Conservation (phyloP, 306 rosid genomes). For the Boehmeria nivea region DNA sequence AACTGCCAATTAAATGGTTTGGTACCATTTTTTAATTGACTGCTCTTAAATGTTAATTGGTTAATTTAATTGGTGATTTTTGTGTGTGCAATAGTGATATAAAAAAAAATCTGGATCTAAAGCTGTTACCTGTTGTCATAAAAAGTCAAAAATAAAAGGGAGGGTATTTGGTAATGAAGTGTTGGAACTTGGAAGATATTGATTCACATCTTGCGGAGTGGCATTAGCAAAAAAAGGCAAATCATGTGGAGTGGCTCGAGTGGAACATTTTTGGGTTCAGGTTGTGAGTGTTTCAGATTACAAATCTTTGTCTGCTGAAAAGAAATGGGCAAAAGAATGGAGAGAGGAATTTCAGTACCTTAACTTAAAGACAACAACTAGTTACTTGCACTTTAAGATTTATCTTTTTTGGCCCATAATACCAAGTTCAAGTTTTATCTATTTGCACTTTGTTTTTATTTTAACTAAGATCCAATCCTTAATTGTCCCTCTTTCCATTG, state of each 20-base stretch:
- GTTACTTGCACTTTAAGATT: not conserved
- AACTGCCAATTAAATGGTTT: not conserved
- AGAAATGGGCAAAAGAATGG: no score
- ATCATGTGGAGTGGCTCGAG: no score
- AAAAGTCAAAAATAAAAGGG: not conserved
- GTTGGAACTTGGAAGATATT: constrained; percentile 1
- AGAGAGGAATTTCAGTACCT: not conserved
- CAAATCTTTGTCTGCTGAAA: not conserved
- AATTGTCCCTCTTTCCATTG: not conserved
- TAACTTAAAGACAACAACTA: not conserved
- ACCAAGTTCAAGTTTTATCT: not conserved
- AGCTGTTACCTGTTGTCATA: not conserved
- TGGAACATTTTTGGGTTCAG: not conserved
- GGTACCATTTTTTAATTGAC: not conserved
- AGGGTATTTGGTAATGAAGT: not conserved
- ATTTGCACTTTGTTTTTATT: not conserved
- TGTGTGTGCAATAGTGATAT: no score
- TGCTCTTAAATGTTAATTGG: not conserved
- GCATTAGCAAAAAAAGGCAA: no score
- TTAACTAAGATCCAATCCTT: no score
- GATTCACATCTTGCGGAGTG: not conserved
- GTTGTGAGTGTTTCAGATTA: not conserved
- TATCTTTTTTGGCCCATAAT: not conserved
- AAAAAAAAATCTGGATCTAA: not conserved
- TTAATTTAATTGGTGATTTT: not conserved